A percentile compares a stretch with the other conserved stretches of the same genome.
Conservation (phyloP, 2,329 filamentous ascomycete species). For the Ampelomyces quisqualis region DNA sequence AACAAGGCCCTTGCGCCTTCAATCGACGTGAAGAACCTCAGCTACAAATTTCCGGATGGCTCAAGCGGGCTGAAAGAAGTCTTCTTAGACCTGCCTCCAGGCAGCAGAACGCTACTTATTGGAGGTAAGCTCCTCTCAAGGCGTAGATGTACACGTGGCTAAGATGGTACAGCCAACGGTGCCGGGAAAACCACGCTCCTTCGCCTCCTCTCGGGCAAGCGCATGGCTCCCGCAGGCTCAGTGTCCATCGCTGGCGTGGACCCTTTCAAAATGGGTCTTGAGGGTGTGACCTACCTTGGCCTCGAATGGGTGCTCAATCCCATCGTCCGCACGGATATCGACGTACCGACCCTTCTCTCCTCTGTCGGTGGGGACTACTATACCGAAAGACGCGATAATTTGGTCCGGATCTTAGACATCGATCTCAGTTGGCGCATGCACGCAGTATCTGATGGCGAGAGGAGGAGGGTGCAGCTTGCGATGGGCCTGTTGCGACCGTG, state of each 20-base stretch:
- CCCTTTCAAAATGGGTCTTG: constrained; percentile 84
- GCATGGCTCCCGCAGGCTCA: constrained; percentile 74
- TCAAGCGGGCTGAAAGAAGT: constrained; percentile 76
- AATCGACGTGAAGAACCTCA: constrained; percentile 73
- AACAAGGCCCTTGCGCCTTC: constrained; percentile 51
- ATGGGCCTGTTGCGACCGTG: constrained; percentile 94
- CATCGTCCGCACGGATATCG: constrained; percentile 93
- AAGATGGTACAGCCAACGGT: constrained; percentile 67
- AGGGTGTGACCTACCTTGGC: constrained; percentile 95
- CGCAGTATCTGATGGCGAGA: constrained; percentile 88
- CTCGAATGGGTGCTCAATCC: constrained; percentile 98
- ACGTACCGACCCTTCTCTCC: constrained; percentile 78
- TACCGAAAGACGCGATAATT: constrained; percentile 77
- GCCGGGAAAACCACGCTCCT: constrained; percentile 97
- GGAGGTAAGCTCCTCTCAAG: constrained; percentile 58
- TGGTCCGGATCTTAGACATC: constrained; percentile 86
- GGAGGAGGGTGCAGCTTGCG: constrained; percentile 86
- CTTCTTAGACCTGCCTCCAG: constrained; percentile 72
- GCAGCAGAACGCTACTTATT: constrained; percentile 85
- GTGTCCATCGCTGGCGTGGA: constrained; percentile 81
- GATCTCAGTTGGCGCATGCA: constrained; percentile 94
- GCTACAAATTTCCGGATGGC: constrained; percentile 86
- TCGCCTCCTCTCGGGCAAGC: constrained; percentile 90
- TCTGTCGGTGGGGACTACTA: constrained; percentile 86
- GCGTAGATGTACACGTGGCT: constrained; percentile 9